These are phyloP conservation scores for Acanthamoeba castellanii DNA, from an alignment of 208 protist genomes.

Conservation along the genomic window DNA sequence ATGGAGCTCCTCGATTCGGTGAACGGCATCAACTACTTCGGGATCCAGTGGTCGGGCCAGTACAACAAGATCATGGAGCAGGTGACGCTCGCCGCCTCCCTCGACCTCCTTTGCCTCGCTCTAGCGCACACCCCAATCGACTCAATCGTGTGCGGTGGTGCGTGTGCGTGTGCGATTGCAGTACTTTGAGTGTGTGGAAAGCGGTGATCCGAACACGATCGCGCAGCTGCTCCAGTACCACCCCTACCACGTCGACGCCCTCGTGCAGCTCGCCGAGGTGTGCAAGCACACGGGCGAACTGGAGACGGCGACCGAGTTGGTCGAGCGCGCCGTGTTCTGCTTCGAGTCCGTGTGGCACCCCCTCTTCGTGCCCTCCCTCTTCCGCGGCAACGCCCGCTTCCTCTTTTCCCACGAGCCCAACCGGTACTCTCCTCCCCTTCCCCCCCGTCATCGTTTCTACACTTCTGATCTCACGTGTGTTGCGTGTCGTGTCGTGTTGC, in stretches of 20 bases:
- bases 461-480: background rate
- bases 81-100: background rate
- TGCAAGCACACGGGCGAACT: constrained; percentile 68
- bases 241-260: constrained; percentile 51
- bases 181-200: constrained; percentile 66
- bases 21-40: constrained; percentile 62
- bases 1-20: constrained; percentile 21
- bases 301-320: constrained; percentile 64
- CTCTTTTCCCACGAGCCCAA: constrained; percentile 35
- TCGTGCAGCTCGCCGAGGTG: constrained; percentile 48
- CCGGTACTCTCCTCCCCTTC: background rate
- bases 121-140: background rate
- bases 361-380: constrained; percentile 38
- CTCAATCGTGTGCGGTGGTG: background rate
- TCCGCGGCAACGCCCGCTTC: constrained; percentile 62
- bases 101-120: too few species aligned
- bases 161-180: background rate
- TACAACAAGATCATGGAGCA: constrained; percentile 42
- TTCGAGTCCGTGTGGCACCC: constrained; percentile 66
- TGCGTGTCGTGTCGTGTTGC: background rate
- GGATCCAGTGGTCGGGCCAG: constrained; percentile 48
- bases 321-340: constrained; percentile 64
- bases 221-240: constrained; percentile 63
- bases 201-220: constrained; percentile 48
- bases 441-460: background rate